Conservation (phyloP, 78 protist species). For the Dictyostelium capitatum region DNA sequence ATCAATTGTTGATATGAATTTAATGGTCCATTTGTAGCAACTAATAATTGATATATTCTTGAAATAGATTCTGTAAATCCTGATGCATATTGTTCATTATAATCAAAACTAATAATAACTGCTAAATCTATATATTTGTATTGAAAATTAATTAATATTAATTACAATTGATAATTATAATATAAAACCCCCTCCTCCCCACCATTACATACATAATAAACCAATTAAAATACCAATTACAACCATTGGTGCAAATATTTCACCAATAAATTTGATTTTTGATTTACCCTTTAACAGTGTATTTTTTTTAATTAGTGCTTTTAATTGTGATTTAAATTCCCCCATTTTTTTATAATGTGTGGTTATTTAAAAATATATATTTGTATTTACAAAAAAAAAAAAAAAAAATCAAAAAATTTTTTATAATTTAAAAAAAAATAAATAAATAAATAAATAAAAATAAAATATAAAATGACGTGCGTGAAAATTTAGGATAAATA, state of each 20-base stretch:
- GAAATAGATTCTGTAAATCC: not conserved
- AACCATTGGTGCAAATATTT: not conserved
- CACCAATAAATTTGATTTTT: not conserved
- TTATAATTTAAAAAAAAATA: too few species aligned
- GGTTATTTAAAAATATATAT: too few species aligned
- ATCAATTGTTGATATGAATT: not conserved
- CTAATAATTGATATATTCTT: not conserved
- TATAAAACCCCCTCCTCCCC: too few species aligned
- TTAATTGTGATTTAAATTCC: not conserved
- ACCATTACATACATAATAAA: constrained; percentile 17
- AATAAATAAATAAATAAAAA: too few species aligned
- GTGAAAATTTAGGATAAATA: too few species aligned
- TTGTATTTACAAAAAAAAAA: too few species aligned
- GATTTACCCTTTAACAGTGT: constrained; percentile 4
- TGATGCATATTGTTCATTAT: not conserved
- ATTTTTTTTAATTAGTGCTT: not conserved
- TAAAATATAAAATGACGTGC: too few species aligned
- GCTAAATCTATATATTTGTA: not conserved
- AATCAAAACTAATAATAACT: not conserved
- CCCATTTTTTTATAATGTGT: not conserved
- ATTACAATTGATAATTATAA: not conserved
- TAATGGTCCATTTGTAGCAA: not conserved
- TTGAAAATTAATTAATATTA: not conserved
- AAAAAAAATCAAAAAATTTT: too few species aligned
- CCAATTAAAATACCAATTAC: constrained; percentile 17